phyloP scores from a whole-genome alignment of 2,329 filamentous ascomycete genomes.

The Ceratocystis destructans region DNA sequence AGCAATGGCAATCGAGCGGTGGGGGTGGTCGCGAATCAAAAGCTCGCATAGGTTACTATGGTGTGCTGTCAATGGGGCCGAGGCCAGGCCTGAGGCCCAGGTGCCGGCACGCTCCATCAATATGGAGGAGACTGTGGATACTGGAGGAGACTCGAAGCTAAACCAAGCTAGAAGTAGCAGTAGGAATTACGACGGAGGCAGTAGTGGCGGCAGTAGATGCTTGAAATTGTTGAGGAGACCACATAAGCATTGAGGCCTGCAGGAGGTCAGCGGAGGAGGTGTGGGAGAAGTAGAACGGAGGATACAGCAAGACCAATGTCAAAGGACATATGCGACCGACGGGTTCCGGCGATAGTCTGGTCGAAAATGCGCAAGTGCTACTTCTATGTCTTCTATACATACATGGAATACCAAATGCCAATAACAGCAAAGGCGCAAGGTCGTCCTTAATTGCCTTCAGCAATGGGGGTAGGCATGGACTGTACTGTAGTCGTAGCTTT shows the following conservation, averaged over 20 bases:
- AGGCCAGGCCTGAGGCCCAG: slow-evolving; percentile 13
- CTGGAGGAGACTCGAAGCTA: background rate
- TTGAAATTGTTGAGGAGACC: background rate
- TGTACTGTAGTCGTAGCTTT: background rate
- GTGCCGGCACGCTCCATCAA: slow-evolving; percentile 19
- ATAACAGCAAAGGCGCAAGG: slow-evolving; percentile 4
- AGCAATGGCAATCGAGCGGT: slow-evolving; percentile 75
- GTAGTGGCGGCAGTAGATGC: background rate
- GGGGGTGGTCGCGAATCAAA: slow-evolving; percentile 72
- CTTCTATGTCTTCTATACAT: background rate
- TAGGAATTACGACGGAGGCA: background rate
- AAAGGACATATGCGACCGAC: background rate
- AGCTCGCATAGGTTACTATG: slow-evolving; percentile 57
- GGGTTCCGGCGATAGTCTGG: background rate
- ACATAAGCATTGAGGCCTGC: background rate
- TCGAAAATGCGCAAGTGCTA: background rate
- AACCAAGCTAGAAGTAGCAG: background rate
- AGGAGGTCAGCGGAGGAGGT: background rate
- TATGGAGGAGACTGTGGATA: background rate
- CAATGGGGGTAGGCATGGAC: background rate
- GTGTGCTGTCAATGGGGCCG: slow-evolving; percentile 27
- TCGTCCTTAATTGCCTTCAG: background rate
- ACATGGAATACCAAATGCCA: background rate
- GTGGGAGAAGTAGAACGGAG: background rate
- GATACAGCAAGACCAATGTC: background rate